Evolutionary conservation across 1,139 yeast species (phyloP), one percentile per base, ranked within the genome.

Genomic region (Saccharomycopsis crataegensis): DNA sequence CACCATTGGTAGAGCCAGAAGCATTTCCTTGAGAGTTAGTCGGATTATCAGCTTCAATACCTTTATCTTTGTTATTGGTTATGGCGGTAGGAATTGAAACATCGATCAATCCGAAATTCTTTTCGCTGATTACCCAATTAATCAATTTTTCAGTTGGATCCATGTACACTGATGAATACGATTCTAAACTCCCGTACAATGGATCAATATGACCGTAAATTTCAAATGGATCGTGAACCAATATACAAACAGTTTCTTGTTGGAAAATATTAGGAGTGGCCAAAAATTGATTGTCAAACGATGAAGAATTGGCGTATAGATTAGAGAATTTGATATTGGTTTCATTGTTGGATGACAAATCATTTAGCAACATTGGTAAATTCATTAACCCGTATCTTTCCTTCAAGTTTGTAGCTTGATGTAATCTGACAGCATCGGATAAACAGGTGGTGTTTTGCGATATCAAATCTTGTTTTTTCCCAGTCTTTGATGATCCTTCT

Each of bases 141-240:
- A 82, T 70, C 52, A 82, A 72, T 58, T 73, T 72, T n/a, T 73
- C 60, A 0, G 82, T 73, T 14, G 82, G 75, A 60, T 84, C 90
- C 22, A 87, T 79, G 44, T 89, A 78, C 2, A 80, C 71, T 1
- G 96, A 82, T 1, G 86, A 79, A 52, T 80, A 78, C 14, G 91
- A 77, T 59, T 86, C 90, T 47, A 91, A 79, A 46, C 78, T 75
- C 8, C 98, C 98, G 32, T 86, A 79, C 6, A 84, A 70, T 0
- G 96, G 90, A 65, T 90, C 90, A 36, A 84, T 72, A 59, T 85
- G 81, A 1, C 96, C 96, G 96, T 96, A 90, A 7, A 93, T 77
- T 59, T 90, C 95, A 1, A 97, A 91, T 2, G 98, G 90, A 63
- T 91, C 98, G 67, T 91, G 98, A 12, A 91, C 80, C 8, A 88